Evolutionary conservation across 1,139 yeast genomes (phyloP), one percentile per base, ranked within the genome.

Genomic region (Diutina siamensis): DNA sequence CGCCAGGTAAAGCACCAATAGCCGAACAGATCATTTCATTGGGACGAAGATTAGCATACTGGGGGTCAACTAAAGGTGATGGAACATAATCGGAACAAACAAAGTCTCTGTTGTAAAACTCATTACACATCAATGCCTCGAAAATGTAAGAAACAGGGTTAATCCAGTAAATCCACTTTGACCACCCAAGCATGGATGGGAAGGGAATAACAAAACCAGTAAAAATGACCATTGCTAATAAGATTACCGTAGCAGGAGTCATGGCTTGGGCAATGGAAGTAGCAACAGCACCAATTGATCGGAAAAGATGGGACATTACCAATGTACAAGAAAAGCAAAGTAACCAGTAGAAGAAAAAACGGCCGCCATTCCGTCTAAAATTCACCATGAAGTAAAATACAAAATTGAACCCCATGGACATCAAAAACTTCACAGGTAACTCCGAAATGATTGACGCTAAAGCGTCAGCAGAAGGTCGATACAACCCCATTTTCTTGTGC

Each of bases 381-480:
- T 83, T 70, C 28, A 79, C 75, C 76, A 84, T 66, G 60, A 83
- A 84, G 58, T 84, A 84, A 50, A 71, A 69, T 38, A 75, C 66
- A 48, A 83, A 58, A 57, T 83, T 81, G 68, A 83, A 84, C 15
- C 68, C 64, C 27, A 79, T 52, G 4, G 82, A 70, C 45, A 78
- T 76, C 22, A 67, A 44, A 20, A 81, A 46, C 59, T 83, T 81
- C 35, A 75, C 65, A 0, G 94, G 94, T 49, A 83, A 55, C 54
- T 83, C 88, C 2, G 87, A 75, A 17, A 82, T 54, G 46, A 82
- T 71, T 8, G 85, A 76, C 0, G 89, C 84, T 18, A 82, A 55
- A 0, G 92, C 87, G 53, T 83, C 87, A 1, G 89, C 86, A 47
- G 87, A 72, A 9, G 92, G 92, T 50, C 82, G 85, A 56, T 83